Evolutionary conservation across 768 basidiomycete species (phyloP), one percentile per base, ranked within the genome.

Genomic region (Vishniacozyma victoriae): DNA sequence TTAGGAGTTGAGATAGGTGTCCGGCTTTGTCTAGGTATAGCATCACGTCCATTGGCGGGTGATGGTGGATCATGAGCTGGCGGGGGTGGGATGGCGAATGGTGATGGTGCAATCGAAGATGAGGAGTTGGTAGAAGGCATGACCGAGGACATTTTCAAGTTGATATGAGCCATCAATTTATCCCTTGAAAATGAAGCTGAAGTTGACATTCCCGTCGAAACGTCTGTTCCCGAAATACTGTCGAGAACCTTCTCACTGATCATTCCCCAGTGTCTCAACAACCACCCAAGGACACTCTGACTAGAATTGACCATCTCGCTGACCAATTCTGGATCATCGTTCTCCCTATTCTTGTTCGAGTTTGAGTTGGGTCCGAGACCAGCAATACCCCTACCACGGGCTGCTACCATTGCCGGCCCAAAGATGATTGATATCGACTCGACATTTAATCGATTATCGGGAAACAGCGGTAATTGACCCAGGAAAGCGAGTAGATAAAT

Each of bases 401-500:
- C 47, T 11, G 63, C 63, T 22, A 54, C 54, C 29, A 79, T 55
- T 13, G 71, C 59, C 1, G 66, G 64, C 6, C 76, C 78, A 44
- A 80, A 80, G 41, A 79, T 75, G 35, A 74, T 68, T 5, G 76
- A 75, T 41, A 79, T 72, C 36, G 75, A 74, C 42, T 77, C 74
- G 27, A 75, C 64, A 5, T 74, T 65, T n/a, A 81, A 58, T 1
- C 75, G 74, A 50, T 80, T 80, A 36, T 77, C 77, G 1, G 78
- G 75, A 45, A 75, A 77, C 5, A 78, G 69, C 2, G 77, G 79
- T 0, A 79, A 62, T 54, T 80, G 79, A 1, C 76, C 78, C 1
- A 85, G 82, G 62, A 87, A 88, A 49, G 80, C 84, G 35, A 81
- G 66, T 6, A 92, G 77, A 59, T 86, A 83, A 52, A 91, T 84